Conservation (phyloP, 2,329 filamentous ascomycete species). For the Mollisiaceae sp. region DNA sequence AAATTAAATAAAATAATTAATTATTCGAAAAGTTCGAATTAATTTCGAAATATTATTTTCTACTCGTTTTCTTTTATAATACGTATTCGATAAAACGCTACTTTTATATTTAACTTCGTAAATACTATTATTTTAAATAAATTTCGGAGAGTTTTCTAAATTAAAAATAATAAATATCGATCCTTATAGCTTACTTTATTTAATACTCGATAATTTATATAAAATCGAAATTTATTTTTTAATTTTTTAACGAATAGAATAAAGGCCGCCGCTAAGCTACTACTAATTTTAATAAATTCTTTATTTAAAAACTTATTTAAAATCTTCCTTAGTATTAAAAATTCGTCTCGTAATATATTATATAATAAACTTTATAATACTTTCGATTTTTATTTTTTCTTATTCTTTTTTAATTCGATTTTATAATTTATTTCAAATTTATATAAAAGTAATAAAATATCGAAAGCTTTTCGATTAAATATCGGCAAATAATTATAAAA, state of each 20-base stretch:
- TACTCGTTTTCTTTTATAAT: constrained; percentile 29
- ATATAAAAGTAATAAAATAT: no score
- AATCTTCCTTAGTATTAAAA: constrained; percentile 23
- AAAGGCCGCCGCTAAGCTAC: no score
- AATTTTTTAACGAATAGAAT: no score
- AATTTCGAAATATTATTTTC: constrained; percentile 31
- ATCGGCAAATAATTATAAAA: no score
- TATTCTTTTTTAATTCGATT: neutral
- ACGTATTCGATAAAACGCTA: constrained; percentile 33
- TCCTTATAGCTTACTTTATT: constrained; percentile 15
- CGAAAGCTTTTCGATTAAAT: no score
- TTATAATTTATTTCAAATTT: neutral
- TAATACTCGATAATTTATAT: no score
- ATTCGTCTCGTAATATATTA: constrained; percentile 20
- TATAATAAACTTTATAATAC: constrained; percentile 25
- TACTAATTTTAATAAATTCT: constrained; percentile 20
- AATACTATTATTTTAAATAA: constrained; percentile 36
- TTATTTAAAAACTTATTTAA: constrained; percentile 24
- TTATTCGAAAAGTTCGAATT: constrained; percentile 40
- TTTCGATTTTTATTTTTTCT: constrained; percentile 23
- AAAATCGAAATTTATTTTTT: no score
- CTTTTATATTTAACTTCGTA: constrained; percentile 37
- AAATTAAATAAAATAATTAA: constrained; percentile 40
- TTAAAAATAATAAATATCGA: constrained; percentile 37
- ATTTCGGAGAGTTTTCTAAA: constrained; percentile 34